Evolutionary conservation across 176 grass and related monocot genomes (phyloP), one percentile per base, ranked within the genome.

Genomic region (Puya raimondii): DNA sequence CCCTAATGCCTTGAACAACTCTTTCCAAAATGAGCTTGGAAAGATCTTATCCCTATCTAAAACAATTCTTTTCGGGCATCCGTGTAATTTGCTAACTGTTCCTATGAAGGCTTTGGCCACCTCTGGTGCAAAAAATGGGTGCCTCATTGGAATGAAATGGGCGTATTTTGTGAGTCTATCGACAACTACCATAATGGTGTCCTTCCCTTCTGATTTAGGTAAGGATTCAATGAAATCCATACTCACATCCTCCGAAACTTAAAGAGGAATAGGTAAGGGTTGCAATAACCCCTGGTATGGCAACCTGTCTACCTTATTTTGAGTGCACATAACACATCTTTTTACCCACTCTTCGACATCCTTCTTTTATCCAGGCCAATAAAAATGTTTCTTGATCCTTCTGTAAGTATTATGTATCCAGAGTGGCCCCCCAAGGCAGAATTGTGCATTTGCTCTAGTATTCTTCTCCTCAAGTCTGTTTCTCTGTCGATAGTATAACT

Each of bases 101-200:
- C 50, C 16, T 0, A 70, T 8, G 68, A 47, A 70, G 8, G 17
- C 13, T 1, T 16, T 10, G 14, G 68, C 27, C 2, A 70, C 20
- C 20, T 33, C 2, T 48, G 9, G 18, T 13, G 68, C 27, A 13
- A 11, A 16, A 20, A 48, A 71, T 0, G 0, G 68, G 13, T 71
- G 68, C 3, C 14, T 1, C 21, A 71, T 2, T 3, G 11, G 4
- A n/a, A 76, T 53, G 47, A 76, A 76, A 15, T 76, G 59, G 0
- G 73, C 48, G 51, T 76, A 76, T 17, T 76, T 76, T 1, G 17
- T 76, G 1, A 76, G n/a, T 1, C 3, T 64, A 4, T 76, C 74
- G 0, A 76, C 48, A 3, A 76, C 64, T 1, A 76, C 63, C 11
- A 67, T 9, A 1, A 76, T 76, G 2, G 48, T 10, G 3, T 76